Evolutionary conservation across 1,139 yeast species (phyloP).

Genomic region (Pichia sorboxylosa): DNA sequence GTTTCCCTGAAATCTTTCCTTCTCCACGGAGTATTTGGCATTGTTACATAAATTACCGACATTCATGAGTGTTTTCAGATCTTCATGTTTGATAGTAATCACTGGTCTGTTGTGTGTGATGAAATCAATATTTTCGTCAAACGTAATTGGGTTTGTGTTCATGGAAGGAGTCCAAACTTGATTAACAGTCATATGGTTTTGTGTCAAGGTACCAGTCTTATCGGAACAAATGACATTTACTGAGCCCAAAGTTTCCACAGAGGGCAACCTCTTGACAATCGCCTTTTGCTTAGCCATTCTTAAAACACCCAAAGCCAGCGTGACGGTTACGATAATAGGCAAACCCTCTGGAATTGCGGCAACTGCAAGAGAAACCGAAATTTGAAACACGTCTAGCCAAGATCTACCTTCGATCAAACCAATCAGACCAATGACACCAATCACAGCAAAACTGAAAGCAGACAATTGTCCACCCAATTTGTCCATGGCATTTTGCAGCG

Average conservation of each 20-base stretch:
- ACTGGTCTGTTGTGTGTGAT: conserved; percentile 36
- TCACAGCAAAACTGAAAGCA: conserved; percentile 66
- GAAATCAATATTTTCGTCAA: conserved; percentile 37
- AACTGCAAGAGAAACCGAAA: conserved; percentile 89
- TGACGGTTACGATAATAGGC: conserved; percentile 93
- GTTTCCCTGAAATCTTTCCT: conserved; percentile 70
- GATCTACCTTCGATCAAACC: conserved; percentile 85
- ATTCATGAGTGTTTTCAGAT: conserved; percentile 44
- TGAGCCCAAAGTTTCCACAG: conserved; percentile 91
- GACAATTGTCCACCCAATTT: conserved; percentile 84
- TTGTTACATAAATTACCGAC: conserved; percentile 77
- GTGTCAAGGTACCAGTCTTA: conserved; percentile 90
- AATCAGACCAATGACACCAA: conserved; percentile 75
- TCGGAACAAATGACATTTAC: conserved; percentile 93
- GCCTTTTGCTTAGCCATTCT: conserved; percentile 93
- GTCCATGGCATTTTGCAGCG: conserved; percentile 89
- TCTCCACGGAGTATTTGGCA: conserved; percentile 56
- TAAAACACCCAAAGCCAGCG: conserved; percentile 86
- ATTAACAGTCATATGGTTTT: conserved; percentile 87
- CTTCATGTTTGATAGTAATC: conserved; percentile 36
- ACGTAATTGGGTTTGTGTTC: conserved; percentile 15
- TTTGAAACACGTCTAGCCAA: conserved; percentile 95
- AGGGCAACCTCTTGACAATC: conserved; percentile 83
- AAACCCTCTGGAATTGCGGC: conserved; percentile 98
- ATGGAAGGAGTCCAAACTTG: conserved; percentile 74